Base-by-base conservation (phyloP, 2,329 filamentous ascomycete genomes). In the Tolypocladium inflatum region DNA sequence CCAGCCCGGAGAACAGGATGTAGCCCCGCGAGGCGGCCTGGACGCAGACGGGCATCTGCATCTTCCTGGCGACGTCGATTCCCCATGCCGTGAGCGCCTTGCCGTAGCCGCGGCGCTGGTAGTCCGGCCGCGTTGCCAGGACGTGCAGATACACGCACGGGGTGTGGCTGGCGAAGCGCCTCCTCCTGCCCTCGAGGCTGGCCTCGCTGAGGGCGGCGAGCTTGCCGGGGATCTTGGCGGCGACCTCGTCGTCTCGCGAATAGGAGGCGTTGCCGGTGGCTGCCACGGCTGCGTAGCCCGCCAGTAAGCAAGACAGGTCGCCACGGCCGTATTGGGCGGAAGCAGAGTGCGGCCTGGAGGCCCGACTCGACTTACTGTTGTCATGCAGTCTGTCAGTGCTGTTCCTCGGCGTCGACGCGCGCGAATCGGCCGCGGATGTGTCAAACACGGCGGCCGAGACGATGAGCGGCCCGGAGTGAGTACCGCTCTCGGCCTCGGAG, bases 381-480 rank as follows among this genome's bases (percentile, higher is more conserved):
- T 55, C 42, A 42, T 51, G 42, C 43, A 50, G 42, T 19, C 55
- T 37, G 41, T 35, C 41, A 38, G 43, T 23, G 52, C 54, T 56
- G 38, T n/a, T 53, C n/a, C 39, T 39, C 13, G 39, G 30, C 21
- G 35, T 42, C 17, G 33, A 19, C 39, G 52, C 42, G 11, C 17
- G 17, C 19, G 55, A 30, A 11, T 52, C 48, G 38, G 43, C 41
- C n/a, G 39, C 42, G 7, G 41, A 33, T 33, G 50, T 60, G 39
- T 64, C 63, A 60, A 62, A 64, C 38, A 60, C 61, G 6, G 58
- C 55, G 9, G 57, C 61, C 13, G 62, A 55, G 4, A 61, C 61
- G 38, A 62, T 48, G 10, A 55, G 55, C 23, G 55, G 58, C 13
- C 54, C 51, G 7, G 50, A 17, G n/a, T 7, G 26, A 35, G 15